Evolutionary conservation across 2,329 filamentous ascomycete genomes (phyloP).

Genomic region (Fusarium sp.): DNA sequence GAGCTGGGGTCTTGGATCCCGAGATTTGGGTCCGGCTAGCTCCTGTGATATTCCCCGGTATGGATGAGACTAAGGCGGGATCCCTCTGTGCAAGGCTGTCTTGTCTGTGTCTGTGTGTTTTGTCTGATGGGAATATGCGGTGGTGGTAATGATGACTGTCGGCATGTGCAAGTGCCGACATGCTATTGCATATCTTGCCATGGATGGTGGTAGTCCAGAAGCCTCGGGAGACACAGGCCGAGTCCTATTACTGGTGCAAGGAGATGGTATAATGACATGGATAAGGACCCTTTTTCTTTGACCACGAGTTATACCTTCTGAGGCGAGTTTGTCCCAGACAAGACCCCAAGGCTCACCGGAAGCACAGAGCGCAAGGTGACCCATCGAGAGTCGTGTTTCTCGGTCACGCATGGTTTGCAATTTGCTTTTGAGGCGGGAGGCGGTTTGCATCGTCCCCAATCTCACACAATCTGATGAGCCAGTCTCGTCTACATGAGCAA

Average conservation of each 20-base stretch:
- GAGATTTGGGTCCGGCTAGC: slow-evolving; percentile 29
- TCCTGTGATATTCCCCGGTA: slow-evolving; percentile 13
- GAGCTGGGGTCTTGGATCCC: slow-evolving; percentile 30
- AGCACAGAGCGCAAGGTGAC: slow-evolving; percentile 25
- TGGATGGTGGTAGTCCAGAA: slow-evolving; percentile 1
- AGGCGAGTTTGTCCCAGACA: neutral
- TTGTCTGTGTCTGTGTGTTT: neutral
- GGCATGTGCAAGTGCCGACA: slow-evolving; percentile 5
- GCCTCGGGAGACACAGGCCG: neutral
- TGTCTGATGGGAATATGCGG: neutral
- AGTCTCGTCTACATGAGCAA: neutral
- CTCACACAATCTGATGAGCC: slow-evolving; percentile 17
- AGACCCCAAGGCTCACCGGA: slow-evolving; percentile 4
- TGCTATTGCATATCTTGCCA: neutral
- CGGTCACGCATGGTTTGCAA: slow-evolving; percentile 39
- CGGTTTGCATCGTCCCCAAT: slow-evolving; percentile 15
- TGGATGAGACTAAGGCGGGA: neutral
- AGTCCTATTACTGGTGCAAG: neutral
- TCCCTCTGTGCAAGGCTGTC: slow-evolving; percentile 16
- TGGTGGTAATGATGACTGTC: neutral
- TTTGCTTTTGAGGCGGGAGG: slow-evolving; percentile 28
- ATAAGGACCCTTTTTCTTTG: neutral
- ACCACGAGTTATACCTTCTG: neutral
- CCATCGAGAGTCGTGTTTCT: slow-evolving; percentile 3
- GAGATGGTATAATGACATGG: slow-evolving; percentile 2